Evolutionary conservation across 192 early-diverging fungal genomes (phyloP), one percentile per base, ranked within the genome.

Genomic region (Podila minutissima): DNA sequence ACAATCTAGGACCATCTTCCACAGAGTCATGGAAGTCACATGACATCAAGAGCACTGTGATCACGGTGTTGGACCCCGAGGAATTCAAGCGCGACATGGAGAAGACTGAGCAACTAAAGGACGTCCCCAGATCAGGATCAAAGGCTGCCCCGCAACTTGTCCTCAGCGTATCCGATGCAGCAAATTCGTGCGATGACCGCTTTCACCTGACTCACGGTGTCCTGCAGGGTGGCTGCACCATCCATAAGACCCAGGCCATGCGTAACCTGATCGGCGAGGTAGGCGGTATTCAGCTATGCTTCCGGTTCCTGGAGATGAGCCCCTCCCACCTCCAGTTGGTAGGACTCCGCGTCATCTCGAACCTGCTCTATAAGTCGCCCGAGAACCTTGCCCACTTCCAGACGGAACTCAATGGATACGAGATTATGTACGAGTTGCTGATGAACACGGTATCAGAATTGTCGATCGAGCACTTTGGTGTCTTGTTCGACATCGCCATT

Each of bases 351-450:
- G 76, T 78, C 5, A 79, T 84, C 13, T 84, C 83, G 31, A 84
- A 84, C 60, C 46, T 84, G 28, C 69, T 84, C 35, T 84, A 84
- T 66, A 84, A 84, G 60, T 79, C 75, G 4, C 75, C 83, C 4
- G 72, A 79, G 51, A 84, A 84, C 51, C 67, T 84, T 62, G 59
- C 71, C 8, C 64, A 84, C 57, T 84, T 84, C 37, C 77, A 73
- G 57, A 84, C 73, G 26, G 72, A 84, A 10, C 38, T 74, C 20
- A 62, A 84, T 62, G 83, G 83, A 33, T 84, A 77, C 65, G 75
- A 74, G 60, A 55, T 71, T 4, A 74, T 79, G 63, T 69, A 78
- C 29, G 67, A 79, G 17, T 53, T 74, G 22, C 33, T 84, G 35
- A 33, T 60, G 5, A 84, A 37, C 59, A 72, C 75, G 9, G 60